Evolutionary conservation across 306 rosid genomes (phyloP).

Genomic region (Glycine latifolia): DNA sequence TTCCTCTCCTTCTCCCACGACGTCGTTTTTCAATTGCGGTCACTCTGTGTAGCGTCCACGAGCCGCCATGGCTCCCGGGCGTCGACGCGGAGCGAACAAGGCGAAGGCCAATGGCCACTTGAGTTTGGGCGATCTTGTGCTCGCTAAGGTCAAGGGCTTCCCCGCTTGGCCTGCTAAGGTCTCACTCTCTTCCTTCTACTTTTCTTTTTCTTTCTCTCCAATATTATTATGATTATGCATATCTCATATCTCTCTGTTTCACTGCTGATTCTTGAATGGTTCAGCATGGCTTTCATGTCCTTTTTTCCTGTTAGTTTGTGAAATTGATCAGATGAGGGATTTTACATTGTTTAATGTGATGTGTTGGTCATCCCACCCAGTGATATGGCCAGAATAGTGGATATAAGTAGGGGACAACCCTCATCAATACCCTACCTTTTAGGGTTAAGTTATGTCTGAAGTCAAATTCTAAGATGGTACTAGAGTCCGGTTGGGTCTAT

Average conservation of each 20-base stretch:
- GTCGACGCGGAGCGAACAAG: slow-evolving; percentile 93
- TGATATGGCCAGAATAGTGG: not conserved
- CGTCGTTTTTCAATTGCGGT: slow-evolving; percentile 41
- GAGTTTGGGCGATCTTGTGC: slow-evolving; percentile 95
- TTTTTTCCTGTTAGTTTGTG: not conserved
- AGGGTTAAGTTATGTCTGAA: not conserved
- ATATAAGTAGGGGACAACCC: not conserved
- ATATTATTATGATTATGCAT: not conserved
- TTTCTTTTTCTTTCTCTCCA: not conserved
- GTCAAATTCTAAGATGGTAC: not conserved
- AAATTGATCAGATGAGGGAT: slow-evolving; percentile 14
- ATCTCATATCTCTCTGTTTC: not conserved
- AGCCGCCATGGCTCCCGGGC: slow-evolving; percentile 85
- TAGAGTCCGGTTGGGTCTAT: not conserved
- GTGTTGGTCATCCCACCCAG: not conserved
- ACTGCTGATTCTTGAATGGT: slow-evolving; percentile 24
- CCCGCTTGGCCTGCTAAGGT: slow-evolving; percentile 99
- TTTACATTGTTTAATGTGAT: slow-evolving; percentile 2
- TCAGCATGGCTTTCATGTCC: not conserved
- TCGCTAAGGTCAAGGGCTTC: slow-evolving; percentile 98
- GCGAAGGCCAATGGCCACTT: slow-evolving; percentile 70
- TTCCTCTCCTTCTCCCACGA: slow-evolving; percentile 19
- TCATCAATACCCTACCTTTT: not conserved
- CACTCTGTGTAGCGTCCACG: slow-evolving; percentile 52
- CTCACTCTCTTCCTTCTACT: slow-evolving; percentile 24